Percentiles rank a stretch among this genome's conserved stretches.
Conservation (phyloP, 768 basidiomycete genomes). For the Leccinum subgranulosum region DNA sequence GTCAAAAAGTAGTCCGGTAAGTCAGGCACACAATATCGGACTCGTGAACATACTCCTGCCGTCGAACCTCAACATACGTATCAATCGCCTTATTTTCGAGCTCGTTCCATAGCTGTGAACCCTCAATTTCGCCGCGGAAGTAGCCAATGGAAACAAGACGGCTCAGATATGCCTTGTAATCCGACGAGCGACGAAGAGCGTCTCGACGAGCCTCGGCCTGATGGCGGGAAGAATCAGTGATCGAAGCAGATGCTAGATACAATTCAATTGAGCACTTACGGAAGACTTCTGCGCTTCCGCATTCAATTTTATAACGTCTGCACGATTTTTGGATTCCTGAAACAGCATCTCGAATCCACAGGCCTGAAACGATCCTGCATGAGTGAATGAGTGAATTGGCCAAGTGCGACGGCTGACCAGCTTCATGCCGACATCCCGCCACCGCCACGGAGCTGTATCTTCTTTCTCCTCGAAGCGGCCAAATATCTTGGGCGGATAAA, state of each 20-base stretch:
- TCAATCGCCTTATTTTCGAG: slow-evolving; percentile 70
- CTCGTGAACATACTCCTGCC: slow-evolving; percentile 57
- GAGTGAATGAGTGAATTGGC: not conserved
- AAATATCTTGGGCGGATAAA: slow-evolving; percentile 88
- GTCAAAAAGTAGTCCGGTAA: slow-evolving; percentile 5
- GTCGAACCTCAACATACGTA: slow-evolving; percentile 60
- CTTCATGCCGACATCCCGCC: slow-evolving; percentile 91
- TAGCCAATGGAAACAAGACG: slow-evolving; percentile 65
- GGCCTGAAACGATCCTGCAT: slow-evolving; percentile 45
- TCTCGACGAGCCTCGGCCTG: slow-evolving; percentile 69
- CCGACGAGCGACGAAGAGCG: slow-evolving; percentile 59
- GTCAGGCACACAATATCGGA: not conserved
- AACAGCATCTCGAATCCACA: slow-evolving; percentile 98
- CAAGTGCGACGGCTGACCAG: slow-evolving; percentile 49
- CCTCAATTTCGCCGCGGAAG: slow-evolving; percentile 76
- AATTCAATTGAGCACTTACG: slow-evolving; percentile 36
- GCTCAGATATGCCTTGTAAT: slow-evolving; percentile 69
- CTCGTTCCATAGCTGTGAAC: slow-evolving; percentile 70
- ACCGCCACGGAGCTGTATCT: slow-evolving; percentile 65
- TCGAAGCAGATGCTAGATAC: not conserved
- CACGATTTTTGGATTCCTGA: slow-evolving; percentile 71
- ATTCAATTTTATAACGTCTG: slow-evolving; percentile 34
- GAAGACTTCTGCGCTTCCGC: slow-evolving; percentile 41
- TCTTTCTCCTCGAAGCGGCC: slow-evolving; percentile 67
- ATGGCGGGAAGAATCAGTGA: not conserved